Base-by-base conservation (phyloP, 1,284 basidiomycete genomes). In the Limonomyces culmigenus region DNA sequence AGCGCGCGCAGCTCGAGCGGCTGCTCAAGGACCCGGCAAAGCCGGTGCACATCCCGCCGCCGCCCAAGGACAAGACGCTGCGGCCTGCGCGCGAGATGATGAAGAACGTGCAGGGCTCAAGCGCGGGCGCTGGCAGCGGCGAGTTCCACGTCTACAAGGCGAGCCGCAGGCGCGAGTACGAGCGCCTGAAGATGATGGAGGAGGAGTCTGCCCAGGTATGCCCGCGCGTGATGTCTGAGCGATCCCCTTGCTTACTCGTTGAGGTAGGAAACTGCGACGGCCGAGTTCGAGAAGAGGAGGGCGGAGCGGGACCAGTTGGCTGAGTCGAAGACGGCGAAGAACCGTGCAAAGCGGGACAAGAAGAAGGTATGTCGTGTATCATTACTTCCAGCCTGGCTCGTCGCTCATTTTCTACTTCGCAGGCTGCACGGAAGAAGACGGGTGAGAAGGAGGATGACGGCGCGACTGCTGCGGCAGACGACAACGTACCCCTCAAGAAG, bases 61-160 rank as follows among this genome's bases (percentile, higher is more conserved):
- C 78, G 5, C 76, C 73, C 16, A 79, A 78, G 51, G 77, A 89
- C 44, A 87, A 86, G 58, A 67, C 64, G 0, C 65, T 93, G 25
- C 64, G 86, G 19, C 62, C 87, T 1, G 64, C 87, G 4, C 65
- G 83, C 35, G 92, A 96, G 55, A 93, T 93, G 81, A 93, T 98
- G 81, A 96, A 95, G 69, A 97, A 93, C 46, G 89, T 96, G 3
- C 86, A 92, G 53, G 91, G 91, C 1, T 89, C 84, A 6, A 86
- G 81, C 55, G 86, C 88, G 2, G 91, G 84, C 38, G 87, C 91
- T 13, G 91, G 91, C 33, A 89, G 83, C 43, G 89, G 89, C 34
- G 91, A 95, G 56, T 95, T 95, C 48, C 95, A 99, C 52, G 95
- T 99, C 3, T 99, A 98, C 65, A 98, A 98, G 55, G 91, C 95